These are phyloP conservation scores for Saturnispora mendoncae DNA, from an alignment of 805 yeast species.

Conservation along the genomic window DNA sequence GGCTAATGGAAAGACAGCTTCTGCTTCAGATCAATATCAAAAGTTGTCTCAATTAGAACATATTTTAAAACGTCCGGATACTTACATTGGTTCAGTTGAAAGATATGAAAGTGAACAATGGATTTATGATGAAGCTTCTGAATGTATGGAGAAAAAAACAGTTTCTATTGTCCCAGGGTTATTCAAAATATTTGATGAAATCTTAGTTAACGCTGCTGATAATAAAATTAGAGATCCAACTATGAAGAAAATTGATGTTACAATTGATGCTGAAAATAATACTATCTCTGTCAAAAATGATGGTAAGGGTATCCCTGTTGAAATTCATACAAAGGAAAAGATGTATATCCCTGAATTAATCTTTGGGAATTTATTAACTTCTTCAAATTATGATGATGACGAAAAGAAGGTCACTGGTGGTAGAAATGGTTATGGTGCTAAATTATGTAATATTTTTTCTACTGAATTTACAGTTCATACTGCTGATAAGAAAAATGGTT, in stretches of 20 bases:
- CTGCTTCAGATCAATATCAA: conserved; percentile 73
- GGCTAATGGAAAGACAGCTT: conserved; percentile 12
- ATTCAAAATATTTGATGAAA: conserved; percentile 94
- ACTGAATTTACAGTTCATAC: conserved; percentile 83
- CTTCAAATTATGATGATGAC: conserved; percentile 92
- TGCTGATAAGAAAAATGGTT: conserved; percentile 59
- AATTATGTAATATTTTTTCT: conserved; percentile 91
- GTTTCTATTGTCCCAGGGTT: conserved; percentile 91
- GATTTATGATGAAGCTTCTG: conserved; percentile 64
- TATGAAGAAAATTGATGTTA: conserved; percentile 83
- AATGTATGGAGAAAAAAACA: conserved; percentile 46
- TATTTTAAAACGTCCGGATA: conserved; percentile 93
- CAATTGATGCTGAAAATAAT: conserved; percentile 66
- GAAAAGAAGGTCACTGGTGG: conserved; percentile 97
- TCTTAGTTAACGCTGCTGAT: conserved; percentile 96
- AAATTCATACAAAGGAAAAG: conserved; percentile 83
- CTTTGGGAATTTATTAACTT: conserved; percentile 89
- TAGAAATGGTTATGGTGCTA: conserved; percentile 97
- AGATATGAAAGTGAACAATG: conserved; percentile 71
- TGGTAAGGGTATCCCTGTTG: conserved; percentile 93
- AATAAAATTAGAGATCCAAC: conserved; percentile 90
- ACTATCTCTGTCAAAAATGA: conserved; percentile 78
- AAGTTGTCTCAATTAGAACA: conserved; percentile 93
- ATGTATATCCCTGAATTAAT: conserved; percentile 94
- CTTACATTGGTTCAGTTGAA: conserved; percentile 94